Evolutionary conservation across 148 eudicot genomes (phyloP), one percentile per base, ranked within the genome.

Genomic region (Heliamphora exappendiculata): DNA sequence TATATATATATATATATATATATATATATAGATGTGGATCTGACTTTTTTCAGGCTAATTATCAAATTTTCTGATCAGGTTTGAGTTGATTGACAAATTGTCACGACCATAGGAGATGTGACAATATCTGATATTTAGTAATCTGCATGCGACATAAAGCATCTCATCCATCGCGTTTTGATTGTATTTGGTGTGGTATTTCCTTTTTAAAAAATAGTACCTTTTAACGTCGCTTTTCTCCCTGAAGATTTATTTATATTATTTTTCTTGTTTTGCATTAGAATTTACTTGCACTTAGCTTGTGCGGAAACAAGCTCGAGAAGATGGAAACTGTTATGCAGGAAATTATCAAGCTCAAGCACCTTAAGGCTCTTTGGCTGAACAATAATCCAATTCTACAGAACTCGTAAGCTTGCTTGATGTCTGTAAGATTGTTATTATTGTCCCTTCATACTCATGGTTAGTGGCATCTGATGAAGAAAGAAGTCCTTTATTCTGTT

Each of bases 291-390:
- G 94, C 96, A 55, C 91, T 93, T 65, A 92, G 94, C 81, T 84
- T 95, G 41, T 82, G 84, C 50, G 94, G 90, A 84, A 95, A 95
- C 89, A 91, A 89, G 86, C 87, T 95, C 33, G 64, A 77, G 73
- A 78, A 85, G 71, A 42, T 65, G n/a, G 93, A 91, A 60, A 82
- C 79, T 28, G 69, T 95, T 78, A 41, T 85, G 47, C 79, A 84
- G 44, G 94, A 86, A 84, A 78, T 91, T 36, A 58, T 85, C 57
- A 88, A 89, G 73, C 75, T 91, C 69, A 85, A 87, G 75, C 76
- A 91, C 77, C 91, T 95, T 19, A 94, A 86, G 83, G 97, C 94
- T 54, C 94, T 95, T 70, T 95, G 99, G 99, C 69, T 95, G 76
- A 91, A 90, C 70, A 83, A 89, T 80, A 95, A 95, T 69, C 97